Percentiles rank a stretch among this genome's conserved stretches.
Conservation (phyloP, 179 eudicot species). For the Patellifolia procumbens region DNA sequence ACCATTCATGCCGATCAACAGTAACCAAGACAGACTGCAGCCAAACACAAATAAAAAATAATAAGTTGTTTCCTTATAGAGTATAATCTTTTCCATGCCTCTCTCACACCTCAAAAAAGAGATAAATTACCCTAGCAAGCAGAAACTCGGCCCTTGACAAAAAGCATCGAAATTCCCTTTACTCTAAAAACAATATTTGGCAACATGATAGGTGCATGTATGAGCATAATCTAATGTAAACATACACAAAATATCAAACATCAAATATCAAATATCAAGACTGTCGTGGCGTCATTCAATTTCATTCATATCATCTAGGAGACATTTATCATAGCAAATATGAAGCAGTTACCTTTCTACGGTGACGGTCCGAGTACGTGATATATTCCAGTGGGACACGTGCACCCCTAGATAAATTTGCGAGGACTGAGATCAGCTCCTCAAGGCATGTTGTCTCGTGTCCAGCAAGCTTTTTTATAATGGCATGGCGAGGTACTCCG, state of each 20-base stretch:
- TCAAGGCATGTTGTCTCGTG: constrained; percentile 68
- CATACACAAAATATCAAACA: background rate
- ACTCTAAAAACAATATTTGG: background rate
- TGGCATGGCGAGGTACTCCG: constrained; percentile 97
- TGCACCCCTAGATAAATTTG: constrained; percentile 74
- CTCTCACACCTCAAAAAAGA: background rate
- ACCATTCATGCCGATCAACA: constrained; percentile 97
- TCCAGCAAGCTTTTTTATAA: constrained; percentile 87
- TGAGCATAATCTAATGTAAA: background rate
- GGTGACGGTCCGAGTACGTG: constrained; percentile 73
- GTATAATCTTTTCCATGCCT: too few species aligned
- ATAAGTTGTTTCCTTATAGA: background rate
- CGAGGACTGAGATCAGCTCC: constrained; percentile 64
- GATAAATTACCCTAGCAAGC: background rate
- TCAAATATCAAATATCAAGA: too few species aligned
- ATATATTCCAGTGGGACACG: constrained; percentile 91
- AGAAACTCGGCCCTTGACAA: background rate
- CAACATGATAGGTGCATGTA: background rate
- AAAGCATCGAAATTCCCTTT: background rate
- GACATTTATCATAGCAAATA: background rate
- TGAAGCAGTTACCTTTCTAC: constrained; percentile 65
- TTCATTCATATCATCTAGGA: background rate
- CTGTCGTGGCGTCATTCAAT: background rate
- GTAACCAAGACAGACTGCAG: constrained; percentile 95
- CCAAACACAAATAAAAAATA: constrained; percentile 1